Percentiles rank a stretch among this genome's conserved stretches.
Evolutionary conservation across 164 flowering plant species (phyloP).

Genomic region (Dillenia turbinata): DNA sequence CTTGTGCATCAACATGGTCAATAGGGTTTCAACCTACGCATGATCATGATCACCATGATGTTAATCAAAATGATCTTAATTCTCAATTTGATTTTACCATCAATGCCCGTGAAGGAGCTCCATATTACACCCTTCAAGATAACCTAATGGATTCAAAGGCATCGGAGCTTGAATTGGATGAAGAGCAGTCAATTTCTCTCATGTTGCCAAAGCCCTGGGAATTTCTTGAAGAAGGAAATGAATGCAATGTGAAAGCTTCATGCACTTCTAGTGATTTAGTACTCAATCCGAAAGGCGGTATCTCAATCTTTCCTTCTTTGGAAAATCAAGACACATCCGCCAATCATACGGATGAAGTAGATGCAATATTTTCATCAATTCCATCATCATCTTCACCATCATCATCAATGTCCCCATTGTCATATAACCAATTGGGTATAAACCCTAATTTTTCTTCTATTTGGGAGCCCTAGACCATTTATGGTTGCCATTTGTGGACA

Average conservation of each 20-base stretch:
- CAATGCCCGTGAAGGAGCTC: constrained; percentile 3
- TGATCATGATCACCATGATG: constrained; percentile 9
- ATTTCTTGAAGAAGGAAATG: constrained; percentile 10
- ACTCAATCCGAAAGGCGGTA: constrained; percentile 14
- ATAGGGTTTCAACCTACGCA: constrained; percentile 9
- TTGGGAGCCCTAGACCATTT: constrained; percentile 20
- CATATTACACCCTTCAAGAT: neutral
- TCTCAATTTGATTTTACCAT: neutral
- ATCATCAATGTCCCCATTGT: constrained; percentile 18
- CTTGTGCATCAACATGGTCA: constrained; percentile 21
- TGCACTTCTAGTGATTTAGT: constrained; percentile 16
- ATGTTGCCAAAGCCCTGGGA: constrained; percentile 27
- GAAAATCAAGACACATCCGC: constrained; percentile 6
- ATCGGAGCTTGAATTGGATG: neutral
- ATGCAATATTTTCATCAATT: constrained; percentile 24
- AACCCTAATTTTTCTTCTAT: constrained; percentile 30
- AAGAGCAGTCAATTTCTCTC: neutral
- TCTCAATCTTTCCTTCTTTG: constrained; percentile 14
- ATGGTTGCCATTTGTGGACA: too few relatives aligned
- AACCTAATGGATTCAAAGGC: too few relatives aligned
- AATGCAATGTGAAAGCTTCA: constrained; percentile 17
- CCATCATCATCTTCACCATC: constrained; percentile 25
- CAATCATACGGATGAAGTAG: constrained; percentile 27
- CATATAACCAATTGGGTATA: constrained; percentile 19
- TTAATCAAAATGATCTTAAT: constrained; percentile 4